Evolutionary conservation across 352 stramenopile species (phyloP).

Genomic region (Pythium insidiosum): DNA sequence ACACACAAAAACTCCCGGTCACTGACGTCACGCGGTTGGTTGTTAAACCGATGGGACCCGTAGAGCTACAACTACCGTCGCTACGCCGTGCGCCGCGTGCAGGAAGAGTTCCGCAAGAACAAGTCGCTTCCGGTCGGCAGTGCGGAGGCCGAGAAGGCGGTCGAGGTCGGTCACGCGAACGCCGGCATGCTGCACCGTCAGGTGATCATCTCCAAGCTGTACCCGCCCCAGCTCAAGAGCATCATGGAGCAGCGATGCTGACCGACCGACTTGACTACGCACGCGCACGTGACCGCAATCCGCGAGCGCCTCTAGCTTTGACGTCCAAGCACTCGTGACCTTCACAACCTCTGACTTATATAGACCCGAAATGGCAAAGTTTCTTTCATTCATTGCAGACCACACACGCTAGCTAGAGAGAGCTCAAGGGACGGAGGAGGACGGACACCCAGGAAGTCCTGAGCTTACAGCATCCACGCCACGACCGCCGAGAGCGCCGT

Average conservation of each 20-base stretch:
- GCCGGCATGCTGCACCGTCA: conserved; percentile 50
- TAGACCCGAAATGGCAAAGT: too few species aligned
- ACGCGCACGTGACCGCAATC: too few species aligned
- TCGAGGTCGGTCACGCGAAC: conserved; percentile 37
- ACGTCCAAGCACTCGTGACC: too few species aligned
- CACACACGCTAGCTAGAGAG: too few species aligned
- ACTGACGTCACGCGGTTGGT: neutral
- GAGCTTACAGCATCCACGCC: too few species aligned
- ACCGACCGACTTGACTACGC: too few species aligned
- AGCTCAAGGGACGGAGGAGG: too few species aligned
- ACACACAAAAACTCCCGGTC: too few species aligned
- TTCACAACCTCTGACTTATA: too few species aligned
- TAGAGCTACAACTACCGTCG: conserved; percentile 73
- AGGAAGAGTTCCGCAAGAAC: conserved; percentile 71
- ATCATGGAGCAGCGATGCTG: conserved; percentile 44
- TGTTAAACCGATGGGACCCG: neutral
- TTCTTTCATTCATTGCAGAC: too few species aligned
- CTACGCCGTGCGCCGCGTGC: conserved; percentile 56
- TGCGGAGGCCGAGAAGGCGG: conserved; percentile 37
- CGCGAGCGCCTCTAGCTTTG: too few species aligned
- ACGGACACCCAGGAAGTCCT: too few species aligned
- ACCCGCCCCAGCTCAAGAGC: conserved; percentile 50
- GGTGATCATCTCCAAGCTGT: conserved; percentile 57
- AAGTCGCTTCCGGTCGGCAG: conserved; percentile 31
- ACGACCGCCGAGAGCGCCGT: conserved; percentile 8